Base-by-base conservation (phyloP, 1,139 yeast genomes). In the Protomyces inundatus region DNA sequence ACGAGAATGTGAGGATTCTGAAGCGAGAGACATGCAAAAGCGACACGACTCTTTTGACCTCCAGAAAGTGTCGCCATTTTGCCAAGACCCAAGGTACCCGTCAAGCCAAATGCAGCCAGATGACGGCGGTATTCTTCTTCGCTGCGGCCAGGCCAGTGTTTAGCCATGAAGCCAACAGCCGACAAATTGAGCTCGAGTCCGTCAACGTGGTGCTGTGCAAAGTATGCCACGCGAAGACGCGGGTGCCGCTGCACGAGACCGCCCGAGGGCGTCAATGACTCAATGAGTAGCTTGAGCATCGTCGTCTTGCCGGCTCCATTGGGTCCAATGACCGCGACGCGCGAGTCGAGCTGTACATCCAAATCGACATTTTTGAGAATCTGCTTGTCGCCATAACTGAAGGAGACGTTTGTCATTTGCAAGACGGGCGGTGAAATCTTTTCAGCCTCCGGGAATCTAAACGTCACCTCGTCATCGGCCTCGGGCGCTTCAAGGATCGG, bases 221-320 rank as follows among this genome's bases (percentile, higher is more conserved):
- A 93, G 76, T 95, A 95, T 23, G 97, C 98, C 61, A 93, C 87
- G 77, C 98, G 83, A 70, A 93, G 79, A 71, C 98, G 82, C 51
- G 95, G 88, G 72, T 93, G 91, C 69, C 85, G 83, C 37, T 88
- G 81, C 16, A 91, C 87, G 66, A 81, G 37, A 66, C 99, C 99
- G 9, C 77, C 79, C 54, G 84, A 71, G 2, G 98, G 98, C 32
- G 79, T 77, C 64, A 88, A 77, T 69, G 81, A 83, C 67, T 89
- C 97, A 83, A 91, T 86, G 70, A 93, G 79, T 64, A 93, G 79
- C 75, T 91, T 93, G 72, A 93, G 81, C 69, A 93, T 79, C 1
- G 98, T 93, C 10, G 98, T 91, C 77, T 93, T 93, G 87, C 98
- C 98, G 73, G 97, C 90, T 79, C 99, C 99, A 75, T 93, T 93